A percentile compares a stretch with the other conserved stretches of the same genome.
phyloP scores from a whole-genome alignment of 352 stramenopile genomes.

The Globisporangium splendens region DNA sequence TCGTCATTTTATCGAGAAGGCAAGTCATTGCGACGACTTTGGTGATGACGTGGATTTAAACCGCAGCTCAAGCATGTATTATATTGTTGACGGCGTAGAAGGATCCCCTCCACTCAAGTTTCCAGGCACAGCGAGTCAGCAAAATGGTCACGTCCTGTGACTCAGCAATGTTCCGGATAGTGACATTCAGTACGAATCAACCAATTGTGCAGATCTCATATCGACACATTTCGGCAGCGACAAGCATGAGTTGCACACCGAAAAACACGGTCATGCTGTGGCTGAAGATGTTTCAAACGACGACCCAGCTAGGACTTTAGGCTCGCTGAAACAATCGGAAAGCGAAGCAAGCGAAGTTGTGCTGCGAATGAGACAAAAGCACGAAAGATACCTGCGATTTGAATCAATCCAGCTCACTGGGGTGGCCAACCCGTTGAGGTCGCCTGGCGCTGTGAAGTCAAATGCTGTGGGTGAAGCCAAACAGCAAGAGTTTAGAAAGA shows the following conservation, averaged over 20 bases:
- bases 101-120: neutral
- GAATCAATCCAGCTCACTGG: neutral
- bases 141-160: too few species aligned
- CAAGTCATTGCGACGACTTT: neutral
- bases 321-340: neutral
- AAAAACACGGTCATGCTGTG: neutral
- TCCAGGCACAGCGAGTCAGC: neutral
- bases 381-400: neutral
- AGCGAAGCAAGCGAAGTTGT: neutral
- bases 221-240: too few species aligned
- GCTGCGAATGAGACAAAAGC: neutral
- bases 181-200: too few species aligned
- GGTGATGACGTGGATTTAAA: neutral
- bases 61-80: neutral
- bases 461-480: constrained; percentile 17
- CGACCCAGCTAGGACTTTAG: neutral
- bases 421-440: neutral
- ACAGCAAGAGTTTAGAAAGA: constrained; percentile 38
- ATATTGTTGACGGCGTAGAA: neutral
- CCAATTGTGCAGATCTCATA: too few species aligned
- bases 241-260: too few species aligned
- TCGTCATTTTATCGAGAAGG: too few species aligned
- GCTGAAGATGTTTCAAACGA: neutral
- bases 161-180: too few species aligned
- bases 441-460: neutral